These are phyloP conservation scores for Schwanniomyces vanrijiae DNA, from an alignment of 805 yeast genomes.

Conservation along the genomic window DNA sequence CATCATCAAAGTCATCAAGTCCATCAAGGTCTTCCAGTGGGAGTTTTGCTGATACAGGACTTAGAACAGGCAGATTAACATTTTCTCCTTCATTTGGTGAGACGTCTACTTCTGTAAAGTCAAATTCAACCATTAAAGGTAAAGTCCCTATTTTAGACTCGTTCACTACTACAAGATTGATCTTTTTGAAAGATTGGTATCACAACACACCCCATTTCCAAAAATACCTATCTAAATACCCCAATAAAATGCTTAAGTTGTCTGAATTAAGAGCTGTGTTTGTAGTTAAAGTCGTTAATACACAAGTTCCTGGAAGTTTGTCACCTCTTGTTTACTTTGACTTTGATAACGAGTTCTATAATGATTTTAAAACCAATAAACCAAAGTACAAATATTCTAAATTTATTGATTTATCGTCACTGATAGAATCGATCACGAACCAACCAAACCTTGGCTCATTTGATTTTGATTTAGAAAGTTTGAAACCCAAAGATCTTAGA, in stretches of 20 bases:
- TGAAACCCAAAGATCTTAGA: not conserved
- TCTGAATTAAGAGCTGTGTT: slow-evolving; percentile 13
- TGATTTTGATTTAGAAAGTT: not conserved
- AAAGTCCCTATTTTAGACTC: slow-evolving; percentile 11
- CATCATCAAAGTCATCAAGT: slow-evolving; percentile 7
- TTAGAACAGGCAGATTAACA: slow-evolving; percentile 1
- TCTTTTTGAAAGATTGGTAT: slow-evolving; percentile 39
- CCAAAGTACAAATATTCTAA: not conserved
- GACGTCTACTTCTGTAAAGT: not conserved
- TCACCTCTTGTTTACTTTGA: slow-evolving; percentile 25
- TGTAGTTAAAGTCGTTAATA: slow-evolving; percentile 13
- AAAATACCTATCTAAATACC: slow-evolving; percentile 6
- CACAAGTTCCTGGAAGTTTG: slow-evolving; percentile 8
- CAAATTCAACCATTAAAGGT: not conserved
- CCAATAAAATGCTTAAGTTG: not conserved
- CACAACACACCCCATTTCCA: slow-evolving; percentile 16
- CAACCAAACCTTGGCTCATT: not conserved
- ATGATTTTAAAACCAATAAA: slow-evolving; percentile 4
- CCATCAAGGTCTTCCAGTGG: not conserved
- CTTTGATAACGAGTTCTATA: slow-evolving; percentile 13
- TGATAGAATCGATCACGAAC: not conserved
- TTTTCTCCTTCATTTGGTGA: slow-evolving; percentile 4
- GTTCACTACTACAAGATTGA: slow-evolving; percentile 20
- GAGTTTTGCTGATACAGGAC: not conserved
- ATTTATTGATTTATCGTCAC: slow-evolving; percentile 12